A percentile compares a stretch with the other conserved stretches of the same genome.
phyloP scores from a whole-genome alignment of 345 rosid genomes.

The Syzygium jambos region DNA sequence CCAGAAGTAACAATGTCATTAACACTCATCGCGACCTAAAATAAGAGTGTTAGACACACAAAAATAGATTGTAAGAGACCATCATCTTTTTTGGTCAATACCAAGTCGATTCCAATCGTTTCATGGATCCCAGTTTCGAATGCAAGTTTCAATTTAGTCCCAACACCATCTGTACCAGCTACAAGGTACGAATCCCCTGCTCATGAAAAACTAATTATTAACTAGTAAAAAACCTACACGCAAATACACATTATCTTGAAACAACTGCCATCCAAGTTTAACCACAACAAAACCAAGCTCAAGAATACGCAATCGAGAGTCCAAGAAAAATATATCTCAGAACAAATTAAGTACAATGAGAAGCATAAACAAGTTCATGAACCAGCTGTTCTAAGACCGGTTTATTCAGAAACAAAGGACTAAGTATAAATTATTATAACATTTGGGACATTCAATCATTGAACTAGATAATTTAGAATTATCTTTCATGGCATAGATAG shows the following conservation, averaged over 20 bases:
- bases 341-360: neutral
- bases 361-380: neutral
- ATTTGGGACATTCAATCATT: neutral
- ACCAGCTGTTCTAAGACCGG: neutral
- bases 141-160: conserved; percentile 89
- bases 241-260: neutral
- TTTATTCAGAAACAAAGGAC: neutral
- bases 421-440: neutral
- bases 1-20: conserved; percentile 96
- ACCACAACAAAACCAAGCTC: neutral
- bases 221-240: neutral
- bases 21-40: conserved; percentile 94
- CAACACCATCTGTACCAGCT: conserved; percentile 99
- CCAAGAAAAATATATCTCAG: neutral
- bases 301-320: neutral
- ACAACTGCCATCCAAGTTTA: neutral
- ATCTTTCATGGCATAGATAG: neutral
- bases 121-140: conserved; percentile 89
- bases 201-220: neutral
- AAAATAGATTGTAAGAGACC: neutral
- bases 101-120: conserved; percentile 92
- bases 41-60: conserved; percentile 4
- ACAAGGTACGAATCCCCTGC: conserved; percentile 87
- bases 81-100: conserved; percentile 5
- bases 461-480: neutral